Percentiles rank a stretch among this genome's conserved stretches.
These are phyloP conservation scores for Ascomycota sp. DNA, from an alignment of 2,329 filamentous ascomycete genomes.

Conservation along the genomic window DNA sequence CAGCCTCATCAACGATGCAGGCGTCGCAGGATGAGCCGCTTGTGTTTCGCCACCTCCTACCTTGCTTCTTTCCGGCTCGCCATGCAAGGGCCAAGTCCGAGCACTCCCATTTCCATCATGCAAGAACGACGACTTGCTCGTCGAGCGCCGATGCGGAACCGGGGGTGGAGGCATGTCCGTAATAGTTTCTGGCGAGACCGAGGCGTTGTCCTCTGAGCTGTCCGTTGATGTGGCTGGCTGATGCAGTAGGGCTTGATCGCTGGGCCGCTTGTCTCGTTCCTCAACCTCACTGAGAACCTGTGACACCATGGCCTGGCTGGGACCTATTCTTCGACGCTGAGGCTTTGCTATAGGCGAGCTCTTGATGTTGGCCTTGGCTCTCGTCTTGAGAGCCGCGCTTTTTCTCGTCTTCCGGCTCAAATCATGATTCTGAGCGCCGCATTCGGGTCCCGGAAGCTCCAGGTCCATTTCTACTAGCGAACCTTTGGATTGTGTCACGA, in stretches of 20 bases:
- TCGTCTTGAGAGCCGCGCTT: conserved; percentile 29
- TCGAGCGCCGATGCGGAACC: conserved; percentile 42
- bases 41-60: no score
- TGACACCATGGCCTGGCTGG: conserved; percentile 34
- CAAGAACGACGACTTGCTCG: no score
- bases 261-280: conserved; percentile 14
- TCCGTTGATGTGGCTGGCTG: conserved; percentile 23
- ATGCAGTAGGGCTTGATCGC: conserved; percentile 17
- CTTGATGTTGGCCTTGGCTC: conserved; percentile 32
- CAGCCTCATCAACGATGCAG: conserved; percentile 72
- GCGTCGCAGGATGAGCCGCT: conserved; percentile 51
- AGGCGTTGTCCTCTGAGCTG: conserved; percentile 42
- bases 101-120: no score
- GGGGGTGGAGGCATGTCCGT: conserved; percentile 49
- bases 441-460: conserved; percentile 22
- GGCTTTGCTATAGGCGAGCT: conserved; percentile 58
- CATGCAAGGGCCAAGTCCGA: no score
- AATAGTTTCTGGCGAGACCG: conserved; percentile 41
- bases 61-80: no score
- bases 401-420: conserved; percentile 32
- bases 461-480: conserved; percentile 38
- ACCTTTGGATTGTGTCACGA: conserved; percentile 23
- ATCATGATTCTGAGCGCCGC: no score
- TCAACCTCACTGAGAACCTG: conserved; percentile 34
- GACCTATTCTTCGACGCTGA: conserved; percentile 28